phyloP scores from a whole-genome alignment of 495 filamentous ascomycete genomes.

The Patellaria atrata region DNA sequence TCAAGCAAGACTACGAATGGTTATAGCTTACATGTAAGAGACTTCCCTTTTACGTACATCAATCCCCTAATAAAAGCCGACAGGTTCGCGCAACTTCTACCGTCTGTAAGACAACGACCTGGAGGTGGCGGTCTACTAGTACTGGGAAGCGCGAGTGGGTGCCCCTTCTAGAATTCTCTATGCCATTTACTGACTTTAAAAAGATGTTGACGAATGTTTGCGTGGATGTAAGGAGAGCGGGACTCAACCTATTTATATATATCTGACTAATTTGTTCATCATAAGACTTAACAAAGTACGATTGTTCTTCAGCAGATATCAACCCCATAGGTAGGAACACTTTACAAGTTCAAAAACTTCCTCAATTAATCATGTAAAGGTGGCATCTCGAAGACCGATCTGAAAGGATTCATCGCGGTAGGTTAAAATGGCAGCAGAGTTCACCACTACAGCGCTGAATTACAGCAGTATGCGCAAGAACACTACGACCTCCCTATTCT shows the following conservation, averaged over 20 bases:
- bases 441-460: too few species aligned
- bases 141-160: constrained; percentile 46
- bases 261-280: too few species aligned
- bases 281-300: too few species aligned
- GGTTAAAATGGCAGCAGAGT: constrained; percentile 35
- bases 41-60: background rate
- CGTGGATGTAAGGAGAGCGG: constrained; percentile 1
- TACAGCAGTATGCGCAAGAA: too few species aligned
- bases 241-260: constrained; percentile 35
- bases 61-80: constrained; percentile 51
- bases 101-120: constrained; percentile 38
- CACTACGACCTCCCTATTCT: constrained; percentile 62
- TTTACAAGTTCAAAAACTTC: too few species aligned
- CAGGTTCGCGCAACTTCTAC: constrained; percentile 53
- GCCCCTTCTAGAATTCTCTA: too few species aligned
- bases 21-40: constrained; percentile 23
- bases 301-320: constrained; percentile 36
- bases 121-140: constrained; percentile 48
- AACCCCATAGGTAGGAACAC: constrained; percentile 31
- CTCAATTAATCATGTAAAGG: too few species aligned
- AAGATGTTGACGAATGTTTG: too few species aligned
- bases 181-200: too few species aligned
- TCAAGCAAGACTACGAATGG: constrained; percentile 71
- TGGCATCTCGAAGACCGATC: constrained; percentile 41
- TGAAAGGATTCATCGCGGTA: constrained; percentile 66